A percentile compares a stretch with the other conserved stretches of the same genome.
These are phyloP conservation scores for Lepidium aucheri DNA, from an alignment of 345 rosid genomes.

Conservation along the genomic window DNA sequence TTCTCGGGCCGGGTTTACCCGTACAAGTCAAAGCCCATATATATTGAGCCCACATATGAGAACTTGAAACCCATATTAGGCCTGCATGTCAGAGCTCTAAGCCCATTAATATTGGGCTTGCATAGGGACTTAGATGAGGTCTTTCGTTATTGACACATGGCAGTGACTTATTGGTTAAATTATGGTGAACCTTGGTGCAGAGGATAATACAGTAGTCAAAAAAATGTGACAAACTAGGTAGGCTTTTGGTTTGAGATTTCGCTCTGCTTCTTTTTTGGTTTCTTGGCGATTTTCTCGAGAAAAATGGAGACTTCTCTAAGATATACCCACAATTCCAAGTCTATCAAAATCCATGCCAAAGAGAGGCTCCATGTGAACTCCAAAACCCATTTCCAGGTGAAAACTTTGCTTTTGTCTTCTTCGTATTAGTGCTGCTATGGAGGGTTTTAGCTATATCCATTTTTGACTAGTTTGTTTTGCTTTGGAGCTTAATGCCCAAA, in stretches of 20 bases:
- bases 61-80: too few species aligned
- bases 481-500: background rate
- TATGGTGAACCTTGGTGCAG: conserved; percentile 9
- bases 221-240: conserved; percentile 18
- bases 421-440: background rate
- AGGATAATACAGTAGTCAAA: background rate
- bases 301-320: conserved; percentile 86
- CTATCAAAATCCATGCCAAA: conserved; percentile 79
- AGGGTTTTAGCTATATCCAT: background rate
- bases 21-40: background rate
- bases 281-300: conserved; percentile 19
- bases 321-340: conserved; percentile 47
- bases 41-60: too few species aligned
- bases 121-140: background rate
- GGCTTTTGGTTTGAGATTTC: conserved; percentile 23
- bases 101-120: background rate
- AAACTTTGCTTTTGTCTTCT: background rate
- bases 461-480: background rate
- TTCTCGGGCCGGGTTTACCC: conserved; percentile 23
- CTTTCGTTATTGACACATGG: background rate
- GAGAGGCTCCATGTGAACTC: conserved; percentile 59
- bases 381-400: conserved; percentile 69
- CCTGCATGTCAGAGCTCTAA: background rate
- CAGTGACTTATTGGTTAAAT: background rate
- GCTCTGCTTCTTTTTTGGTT: background rate